These are phyloP conservation scores for Scedosporium aurantiacum DNA, from an alignment of 2,329 filamentous ascomycete genomes.

Conservation along the genomic window DNA sequence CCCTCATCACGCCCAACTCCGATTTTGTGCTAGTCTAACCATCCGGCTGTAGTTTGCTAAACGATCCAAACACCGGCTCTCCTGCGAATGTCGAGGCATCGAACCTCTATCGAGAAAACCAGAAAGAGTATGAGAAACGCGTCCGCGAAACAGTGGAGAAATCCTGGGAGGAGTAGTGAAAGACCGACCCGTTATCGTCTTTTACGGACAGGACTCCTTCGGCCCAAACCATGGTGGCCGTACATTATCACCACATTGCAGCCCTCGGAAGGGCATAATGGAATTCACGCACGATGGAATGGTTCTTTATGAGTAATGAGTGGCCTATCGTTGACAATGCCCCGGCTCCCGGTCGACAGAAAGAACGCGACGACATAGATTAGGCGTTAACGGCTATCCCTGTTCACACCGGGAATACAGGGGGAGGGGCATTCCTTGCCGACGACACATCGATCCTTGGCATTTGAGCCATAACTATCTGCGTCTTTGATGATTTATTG, in stretches of 20 bases:
- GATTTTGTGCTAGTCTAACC: slow-evolving; percentile 16
- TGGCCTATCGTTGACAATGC: neutral
- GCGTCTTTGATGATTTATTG: neutral
- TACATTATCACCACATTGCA: neutral
- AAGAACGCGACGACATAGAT: neutral
- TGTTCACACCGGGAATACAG: neutral
- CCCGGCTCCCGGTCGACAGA: neutral
- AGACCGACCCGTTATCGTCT: neutral
- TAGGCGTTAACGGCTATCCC: neutral
- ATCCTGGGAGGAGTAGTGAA: slow-evolving; percentile 81
- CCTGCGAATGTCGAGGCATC: slow-evolving; percentile 97
- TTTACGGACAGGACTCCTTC: neutral
- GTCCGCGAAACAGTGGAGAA: slow-evolving; percentile 97
- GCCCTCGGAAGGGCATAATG: neutral
- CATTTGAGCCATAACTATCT: neutral
- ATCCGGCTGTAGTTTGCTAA: slow-evolving; percentile 57
- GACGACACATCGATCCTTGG: neutral
- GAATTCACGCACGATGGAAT: neutral
- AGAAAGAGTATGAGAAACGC: slow-evolving; percentile 89
- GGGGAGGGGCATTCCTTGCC: neutral
- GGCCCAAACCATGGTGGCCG: neutral
- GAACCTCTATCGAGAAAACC: slow-evolving; percentile 96
- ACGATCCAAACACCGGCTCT: slow-evolving; percentile 97
- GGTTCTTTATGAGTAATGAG: neutral
- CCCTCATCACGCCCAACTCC: neutral